Evolutionary conservation across 139 green algal species (phyloP), one percentile per base, ranked within the genome.

Genomic region (Ulvella scutata): DNA sequence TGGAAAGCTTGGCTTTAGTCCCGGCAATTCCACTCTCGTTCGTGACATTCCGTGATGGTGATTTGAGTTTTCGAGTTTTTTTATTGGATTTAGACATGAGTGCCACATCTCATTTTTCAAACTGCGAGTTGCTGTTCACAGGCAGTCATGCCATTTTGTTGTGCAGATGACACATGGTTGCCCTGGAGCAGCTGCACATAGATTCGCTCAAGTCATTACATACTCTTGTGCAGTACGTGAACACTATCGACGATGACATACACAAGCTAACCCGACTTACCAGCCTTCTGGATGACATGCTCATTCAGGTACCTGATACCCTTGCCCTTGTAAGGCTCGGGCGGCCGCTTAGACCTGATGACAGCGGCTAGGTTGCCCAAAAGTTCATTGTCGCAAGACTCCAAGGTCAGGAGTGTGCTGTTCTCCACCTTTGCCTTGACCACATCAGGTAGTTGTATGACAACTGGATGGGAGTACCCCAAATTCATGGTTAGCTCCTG

Each of bases 281-380:
- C 94, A 77, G 97, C 95, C 90, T 98, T 98, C 74, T 91, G 83
- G 61, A 88, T 85, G 61, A 98, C 90, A 61, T 89, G 59, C 88
- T 98, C 94, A 38, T 91, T 94, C 9, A 73, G 26, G 79, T 96
- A 98, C 20, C 90, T 82, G 60, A 99, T 89, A 37, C 92, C 92
- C 87, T 96, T 96, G 79, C 90, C 89, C 87, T 97, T 97, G 92
- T 98, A 98, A 37, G 93, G 92, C 86, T 98, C 93, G 35, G 93
- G 93, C 36, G 85, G 82, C 34, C 93, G 77, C 85, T 95, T 90
- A 37, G 75, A 84, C 29, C 94, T 83, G 59, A 98, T 80, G 7
- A 85, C 83, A n/a, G 95, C 94, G 26, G 86, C 85, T 79, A 98
- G 98, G 76, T 97, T 89, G 17, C 94, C 94, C 3, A 98, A 83